A percentile compares a stretch with the other conserved stretches of the same genome.
These are phyloP conservation scores for Penicillium hesseltinei DNA, from an alignment of 2,329 filamentous ascomycete species.

Conservation along the genomic window DNA sequence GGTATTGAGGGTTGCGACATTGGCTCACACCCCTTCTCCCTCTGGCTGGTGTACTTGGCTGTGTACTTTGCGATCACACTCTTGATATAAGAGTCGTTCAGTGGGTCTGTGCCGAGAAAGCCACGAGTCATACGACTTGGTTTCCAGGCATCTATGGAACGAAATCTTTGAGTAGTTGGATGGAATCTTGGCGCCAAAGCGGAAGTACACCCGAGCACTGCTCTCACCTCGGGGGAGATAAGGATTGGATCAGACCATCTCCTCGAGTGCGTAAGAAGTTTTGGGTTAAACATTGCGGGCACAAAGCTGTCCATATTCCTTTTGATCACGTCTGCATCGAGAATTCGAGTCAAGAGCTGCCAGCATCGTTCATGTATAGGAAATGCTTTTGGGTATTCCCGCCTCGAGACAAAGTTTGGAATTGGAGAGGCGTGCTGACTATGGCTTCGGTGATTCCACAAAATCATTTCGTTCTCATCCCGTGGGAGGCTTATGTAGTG, in stretches of 20 bases:
- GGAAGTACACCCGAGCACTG: neutral
- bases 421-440: neutral
- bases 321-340: neutral
- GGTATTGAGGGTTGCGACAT: neutral
- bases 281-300: neutral
- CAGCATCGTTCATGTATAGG: neutral
- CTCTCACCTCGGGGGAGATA: neutral
- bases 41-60: neutral
- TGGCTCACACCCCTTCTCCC: neutral
- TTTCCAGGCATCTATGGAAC: no score
- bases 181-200: neutral
- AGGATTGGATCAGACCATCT: neutral
- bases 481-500: neutral
- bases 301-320: neutral
- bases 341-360: neutral
- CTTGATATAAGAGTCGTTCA: neutral
- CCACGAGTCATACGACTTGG: no score
- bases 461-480: neutral
- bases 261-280: no score
- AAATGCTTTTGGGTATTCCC: neutral
- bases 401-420: neutral
- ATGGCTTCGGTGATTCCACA: neutral
- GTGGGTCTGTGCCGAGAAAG: neutral
- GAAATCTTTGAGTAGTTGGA: fast-evolving
- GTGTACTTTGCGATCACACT: neutral